These are phyloP conservation scores for Entrophospora sp. DNA, from an alignment of 192 early-diverging fungal genomes.

Conservation along the genomic window DNA sequence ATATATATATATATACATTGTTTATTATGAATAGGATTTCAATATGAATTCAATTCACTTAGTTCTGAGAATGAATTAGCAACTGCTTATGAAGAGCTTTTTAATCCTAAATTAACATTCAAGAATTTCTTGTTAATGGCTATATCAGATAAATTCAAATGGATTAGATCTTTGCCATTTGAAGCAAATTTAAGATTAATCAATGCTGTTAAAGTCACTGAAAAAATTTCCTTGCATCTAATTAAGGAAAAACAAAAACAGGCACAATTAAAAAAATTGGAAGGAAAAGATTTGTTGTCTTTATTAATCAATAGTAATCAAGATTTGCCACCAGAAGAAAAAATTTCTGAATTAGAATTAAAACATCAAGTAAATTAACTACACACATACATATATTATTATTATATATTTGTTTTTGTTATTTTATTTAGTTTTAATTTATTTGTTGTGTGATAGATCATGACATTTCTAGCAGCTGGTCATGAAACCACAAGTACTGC, in stretches of 20 bases:
- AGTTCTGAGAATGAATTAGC: conserved; percentile 31
- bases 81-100: conserved; percentile 34
- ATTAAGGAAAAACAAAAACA: conserved; percentile 29
- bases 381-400: background rate
- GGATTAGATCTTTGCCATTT: conserved; percentile 21
- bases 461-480: conserved; percentile 26
- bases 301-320: conserved; percentile 36
- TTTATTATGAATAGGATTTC: conserved; percentile 28
- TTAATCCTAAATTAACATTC: conserved; percentile 15
- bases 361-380: conserved; percentile 27
- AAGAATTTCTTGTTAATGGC: conserved; percentile 17
- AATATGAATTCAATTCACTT: conserved; percentile 37
- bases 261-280: conserved; percentile 11
- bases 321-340: conserved; percentile 28
- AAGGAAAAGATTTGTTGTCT: conserved; percentile 35
- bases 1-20: background rate
- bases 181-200: conserved; percentile 13
- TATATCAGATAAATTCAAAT: conserved; percentile 25
- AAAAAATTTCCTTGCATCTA: conserved; percentile 27
- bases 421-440: background rate
- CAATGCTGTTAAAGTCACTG: conserved; percentile 21
- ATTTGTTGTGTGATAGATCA: background rate
- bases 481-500: conserved; percentile 47
- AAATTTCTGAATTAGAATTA: conserved; percentile 35
- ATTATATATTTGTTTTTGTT: background rate